Percentiles rank a stretch among this genome's conserved stretches.
Evolutionary conservation across 129 eudicot species (phyloP).

Genomic region (Mikania micrantha): DNA sequence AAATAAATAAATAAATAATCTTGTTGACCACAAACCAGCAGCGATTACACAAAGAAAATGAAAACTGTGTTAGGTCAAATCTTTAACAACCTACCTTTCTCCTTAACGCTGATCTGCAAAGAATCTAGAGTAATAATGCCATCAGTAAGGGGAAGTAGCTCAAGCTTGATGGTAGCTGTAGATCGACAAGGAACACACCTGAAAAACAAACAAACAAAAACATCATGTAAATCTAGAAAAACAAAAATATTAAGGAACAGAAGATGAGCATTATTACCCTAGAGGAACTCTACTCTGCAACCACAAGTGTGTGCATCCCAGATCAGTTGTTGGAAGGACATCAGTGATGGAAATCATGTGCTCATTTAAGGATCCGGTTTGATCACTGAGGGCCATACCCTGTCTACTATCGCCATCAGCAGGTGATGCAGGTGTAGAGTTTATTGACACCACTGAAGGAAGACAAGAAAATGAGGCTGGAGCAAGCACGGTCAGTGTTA

Average conservation of each 20-base stretch:
- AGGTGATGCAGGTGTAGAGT: constrained; percentile 63
- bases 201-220: constrained; percentile 3
- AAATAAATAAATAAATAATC: background rate
- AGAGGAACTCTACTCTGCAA: constrained; percentile 93
- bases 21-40: background rate
- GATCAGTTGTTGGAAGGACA: constrained; percentile 68
- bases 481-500: constrained; percentile 87
- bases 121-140: constrained; percentile 94
- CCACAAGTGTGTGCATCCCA: constrained; percentile 91
- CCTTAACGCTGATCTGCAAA: constrained; percentile 62
- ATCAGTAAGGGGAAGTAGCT: constrained; percentile 87
- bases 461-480: constrained; percentile 77
- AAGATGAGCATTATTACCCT: constrained; percentile 51
- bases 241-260: background rate
- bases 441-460: constrained; percentile 69
- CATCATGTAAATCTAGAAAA: constrained; percentile 12
- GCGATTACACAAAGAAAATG: background rate
- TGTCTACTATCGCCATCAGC: constrained; percentile 26
- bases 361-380: constrained; percentile 34
- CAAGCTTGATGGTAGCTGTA: constrained; percentile 88
- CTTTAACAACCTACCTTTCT: constrained; percentile 84
- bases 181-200: constrained; percentile 88
- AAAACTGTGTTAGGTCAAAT: no score
- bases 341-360: constrained; percentile 44
- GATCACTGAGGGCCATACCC: constrained; percentile 26